phyloP scores from a whole-genome alignment of 768 basidiomycete genomes.

The Phlebiopsis flavidoalba region DNA sequence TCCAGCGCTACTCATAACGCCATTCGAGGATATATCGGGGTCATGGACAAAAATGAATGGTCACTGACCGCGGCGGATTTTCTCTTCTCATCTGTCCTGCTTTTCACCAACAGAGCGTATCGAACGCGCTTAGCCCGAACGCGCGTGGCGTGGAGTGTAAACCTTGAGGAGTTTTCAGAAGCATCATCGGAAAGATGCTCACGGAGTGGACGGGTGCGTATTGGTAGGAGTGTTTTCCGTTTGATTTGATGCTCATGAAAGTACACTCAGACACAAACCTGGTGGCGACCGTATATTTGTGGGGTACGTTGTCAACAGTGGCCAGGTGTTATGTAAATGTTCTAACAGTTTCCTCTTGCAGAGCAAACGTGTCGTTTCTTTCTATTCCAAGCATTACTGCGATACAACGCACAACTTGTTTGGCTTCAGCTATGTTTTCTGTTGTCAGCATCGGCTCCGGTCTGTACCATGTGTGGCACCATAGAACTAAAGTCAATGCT shows the following conservation, averaged over 20 bases:
- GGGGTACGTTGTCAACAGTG: conserved; percentile 4
- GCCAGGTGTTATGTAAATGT: not conserved
- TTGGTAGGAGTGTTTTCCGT: not conserved
- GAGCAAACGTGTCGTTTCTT: conserved; percentile 21
- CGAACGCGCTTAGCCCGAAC: conserved; percentile 15
- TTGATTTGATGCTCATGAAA: not conserved
- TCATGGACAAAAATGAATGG: conserved; percentile 3
- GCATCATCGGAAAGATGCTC: conserved; percentile 18
- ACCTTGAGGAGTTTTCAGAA: conserved; percentile 14
- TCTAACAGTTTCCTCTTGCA: not conserved
- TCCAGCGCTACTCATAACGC: not conserved
- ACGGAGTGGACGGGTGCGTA: conserved; percentile 22
- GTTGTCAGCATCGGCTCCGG: conserved; percentile 16
- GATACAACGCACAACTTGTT: conserved; percentile 15
- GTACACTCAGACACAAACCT: not conserved
- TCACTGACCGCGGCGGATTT: conserved; percentile 10
- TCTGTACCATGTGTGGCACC: conserved; percentile 22
- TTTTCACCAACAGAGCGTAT: conserved; percentile 18
- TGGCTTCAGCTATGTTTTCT: conserved; percentile 16
- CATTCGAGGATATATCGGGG: not conserved
- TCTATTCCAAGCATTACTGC: conserved; percentile 17
- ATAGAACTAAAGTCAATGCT: conserved; percentile 12
- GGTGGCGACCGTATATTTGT: conserved; percentile 17
- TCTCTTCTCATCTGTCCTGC: conserved; percentile 12
- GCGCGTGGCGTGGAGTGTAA: conserved; percentile 9